These are phyloP conservation scores for Backusella luteola DNA, from an alignment of 192 early-diverging fungal species.

Conservation along the genomic window DNA sequence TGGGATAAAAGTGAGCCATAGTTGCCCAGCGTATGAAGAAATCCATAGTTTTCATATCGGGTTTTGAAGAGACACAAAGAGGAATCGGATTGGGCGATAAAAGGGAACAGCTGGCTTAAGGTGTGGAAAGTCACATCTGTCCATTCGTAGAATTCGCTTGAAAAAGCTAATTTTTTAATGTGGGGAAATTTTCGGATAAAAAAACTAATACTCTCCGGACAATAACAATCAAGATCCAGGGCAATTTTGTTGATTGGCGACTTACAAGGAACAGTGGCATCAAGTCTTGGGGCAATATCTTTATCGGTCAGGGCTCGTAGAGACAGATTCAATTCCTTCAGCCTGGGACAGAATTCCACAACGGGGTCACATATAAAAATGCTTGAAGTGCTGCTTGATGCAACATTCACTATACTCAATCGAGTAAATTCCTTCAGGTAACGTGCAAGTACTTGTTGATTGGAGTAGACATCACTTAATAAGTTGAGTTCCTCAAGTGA, in stretches of 20 bases:
- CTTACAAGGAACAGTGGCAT: not conserved
- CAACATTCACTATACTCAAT: not conserved
- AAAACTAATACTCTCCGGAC: not conserved
- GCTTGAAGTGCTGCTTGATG: not conserved
- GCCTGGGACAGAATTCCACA: not conserved
- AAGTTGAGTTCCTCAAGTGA: not conserved
- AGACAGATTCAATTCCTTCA: not conserved
- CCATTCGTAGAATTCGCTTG: not conserved
- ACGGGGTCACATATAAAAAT: not conserved
- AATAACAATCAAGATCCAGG: not conserved
- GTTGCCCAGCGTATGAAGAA: not conserved
- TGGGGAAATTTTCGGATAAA: constrained; percentile 4
- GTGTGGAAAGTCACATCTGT: not conserved
- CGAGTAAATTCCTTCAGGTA: not conserved
- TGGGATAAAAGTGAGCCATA: not conserved
- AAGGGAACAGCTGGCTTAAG: not conserved
- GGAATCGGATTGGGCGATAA: not conserved
- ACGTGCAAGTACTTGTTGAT: not conserved
- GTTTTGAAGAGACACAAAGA: not conserved
- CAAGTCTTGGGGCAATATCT: not conserved
- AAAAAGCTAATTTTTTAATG: constrained; percentile 1
- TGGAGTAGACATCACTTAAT: not conserved
- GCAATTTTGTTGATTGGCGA: not conserved
- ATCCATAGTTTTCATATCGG: not conserved
- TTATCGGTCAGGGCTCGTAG: not conserved